Evolutionary conservation across 805 yeast species (phyloP).

Genomic region (Teunomyces stri): DNA sequence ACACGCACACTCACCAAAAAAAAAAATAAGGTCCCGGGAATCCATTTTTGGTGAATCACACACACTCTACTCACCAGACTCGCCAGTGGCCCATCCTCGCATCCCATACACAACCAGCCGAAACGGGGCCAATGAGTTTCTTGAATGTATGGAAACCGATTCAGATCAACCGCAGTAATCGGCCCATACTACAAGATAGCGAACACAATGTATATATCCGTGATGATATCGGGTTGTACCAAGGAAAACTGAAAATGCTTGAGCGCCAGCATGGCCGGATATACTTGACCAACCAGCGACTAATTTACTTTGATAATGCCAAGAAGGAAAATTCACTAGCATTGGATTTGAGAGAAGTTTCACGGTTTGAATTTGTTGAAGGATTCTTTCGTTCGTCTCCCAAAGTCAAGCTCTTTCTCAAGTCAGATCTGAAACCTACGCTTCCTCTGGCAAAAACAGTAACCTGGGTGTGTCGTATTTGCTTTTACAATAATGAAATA

Average conservation of each 20-base stretch:
- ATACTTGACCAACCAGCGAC: conserved; percentile 69
- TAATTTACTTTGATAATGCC: conserved; percentile 67
- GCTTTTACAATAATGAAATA: conserved; percentile 62
- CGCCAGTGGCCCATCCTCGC: too few relatives aligned
- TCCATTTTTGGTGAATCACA: too few relatives aligned
- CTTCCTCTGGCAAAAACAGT: not conserved
- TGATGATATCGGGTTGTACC: conserved; percentile 69
- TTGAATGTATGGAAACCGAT: conserved; percentile 34
- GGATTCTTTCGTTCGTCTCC: conserved; percentile 79
- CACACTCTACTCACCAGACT: too few relatives aligned
- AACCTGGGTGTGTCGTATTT: conserved; percentile 85
- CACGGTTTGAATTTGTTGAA: conserved; percentile 35
- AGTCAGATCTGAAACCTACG: conserved; percentile 5
- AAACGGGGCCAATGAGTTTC: conserved; percentile 4
- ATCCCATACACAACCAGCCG: conserved; percentile 3
- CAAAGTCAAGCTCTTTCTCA: conserved; percentile 49
- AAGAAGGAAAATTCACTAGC: conserved; percentile 45
- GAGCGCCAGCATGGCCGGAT: conserved; percentile 72
- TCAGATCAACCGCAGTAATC: conserved; percentile 35
- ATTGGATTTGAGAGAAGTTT: conserved; percentile 44
- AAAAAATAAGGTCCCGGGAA: too few relatives aligned
- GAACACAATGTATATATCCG: conserved; percentile 34
- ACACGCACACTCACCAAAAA: too few relatives aligned
- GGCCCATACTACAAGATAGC: conserved; percentile 34
- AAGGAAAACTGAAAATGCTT: conserved; percentile 63